Evolutionary conservation across 2,329 filamentous ascomycete genomes (phyloP).

Genomic region (Phialophora macrospora): DNA sequence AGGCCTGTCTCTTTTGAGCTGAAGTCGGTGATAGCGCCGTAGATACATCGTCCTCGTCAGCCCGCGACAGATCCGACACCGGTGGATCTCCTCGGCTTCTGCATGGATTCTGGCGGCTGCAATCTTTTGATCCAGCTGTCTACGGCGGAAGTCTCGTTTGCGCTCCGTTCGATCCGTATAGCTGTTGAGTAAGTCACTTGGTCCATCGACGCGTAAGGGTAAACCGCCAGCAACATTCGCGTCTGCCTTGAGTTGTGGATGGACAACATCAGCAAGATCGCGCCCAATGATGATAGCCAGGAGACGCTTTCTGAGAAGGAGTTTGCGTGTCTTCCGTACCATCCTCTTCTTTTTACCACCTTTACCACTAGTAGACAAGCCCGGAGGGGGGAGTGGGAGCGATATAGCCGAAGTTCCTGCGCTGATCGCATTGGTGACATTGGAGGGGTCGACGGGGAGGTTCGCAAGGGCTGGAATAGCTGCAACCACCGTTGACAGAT

Average conservation of each 20-base stretch:
- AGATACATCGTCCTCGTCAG: slow-evolving; percentile 20
- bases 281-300: slow-evolving; percentile 32
- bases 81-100: slow-evolving; percentile 24
- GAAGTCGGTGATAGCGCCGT: slow-evolving; percentile 20
- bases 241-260: slow-evolving; percentile 27
- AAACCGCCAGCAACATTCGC: not conserved
- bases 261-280: slow-evolving; percentile 28
- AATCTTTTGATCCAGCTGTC: slow-evolving; percentile 23
- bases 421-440: slow-evolving; percentile 9
- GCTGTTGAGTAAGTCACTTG: slow-evolving; percentile 18
- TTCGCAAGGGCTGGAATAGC: slow-evolving; percentile 1
- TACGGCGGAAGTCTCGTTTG: slow-evolving; percentile 16
- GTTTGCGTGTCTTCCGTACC: slow-evolving; percentile 22
- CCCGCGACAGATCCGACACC: slow-evolving; percentile 22
- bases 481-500: not conserved
- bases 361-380: slow-evolving; percentile 3
- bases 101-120: slow-evolving; percentile 21
- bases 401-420: not conserved
- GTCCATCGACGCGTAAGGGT: slow-evolving; percentile 23
- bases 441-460: slow-evolving; percentile 6
- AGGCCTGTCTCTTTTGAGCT: slow-evolving; percentile 29
- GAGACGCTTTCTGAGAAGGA: slow-evolving; percentile 29
- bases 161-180: slow-evolving; percentile 20
- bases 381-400: slow-evolving; percentile 5
- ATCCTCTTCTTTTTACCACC: slow-evolving; percentile 23